These are phyloP conservation scores for Oryza officinalis DNA, from an alignment of 176 grass and related monocot species.

Conservation along the genomic window DNA sequence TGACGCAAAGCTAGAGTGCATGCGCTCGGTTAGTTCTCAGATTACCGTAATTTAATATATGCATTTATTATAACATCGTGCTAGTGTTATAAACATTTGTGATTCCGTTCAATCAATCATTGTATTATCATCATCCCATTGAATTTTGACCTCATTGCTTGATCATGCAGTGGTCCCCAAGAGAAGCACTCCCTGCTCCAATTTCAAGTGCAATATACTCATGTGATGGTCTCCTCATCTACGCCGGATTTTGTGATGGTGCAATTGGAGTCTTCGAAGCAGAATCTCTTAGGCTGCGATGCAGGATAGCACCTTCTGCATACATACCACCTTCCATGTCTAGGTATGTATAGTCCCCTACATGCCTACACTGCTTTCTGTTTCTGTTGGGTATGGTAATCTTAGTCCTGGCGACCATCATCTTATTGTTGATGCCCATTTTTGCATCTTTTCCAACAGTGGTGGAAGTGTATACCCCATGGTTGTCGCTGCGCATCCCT, in stretches of 20 bases:
- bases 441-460: conserved; percentile 42
- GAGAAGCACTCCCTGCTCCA: conserved; percentile 79
- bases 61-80: not conserved
- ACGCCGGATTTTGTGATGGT: conserved; percentile 84
- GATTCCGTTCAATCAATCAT: not conserved
- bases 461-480: conserved; percentile 59
- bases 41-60: conserved; percentile 6
- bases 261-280: conserved; percentile 98
- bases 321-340: conserved; percentile 84
- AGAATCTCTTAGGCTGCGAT: conserved; percentile 71
- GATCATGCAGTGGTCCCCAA: conserved; percentile 75
- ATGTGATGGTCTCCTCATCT: conserved; percentile 79
- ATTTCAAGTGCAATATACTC: conserved; percentile 98
- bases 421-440: conserved; percentile 14
- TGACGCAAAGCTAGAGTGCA: conserved; percentile 90
- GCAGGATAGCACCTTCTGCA: conserved; percentile 77
- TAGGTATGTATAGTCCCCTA: conserved; percentile 43
- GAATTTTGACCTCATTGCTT: conserved; percentile 5
- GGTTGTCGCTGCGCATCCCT: conserved; percentile 90
- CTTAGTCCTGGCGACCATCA: not conserved
- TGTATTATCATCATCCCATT: conserved; percentile 9
- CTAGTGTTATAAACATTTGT: not conserved
- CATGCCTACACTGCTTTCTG: not conserved
- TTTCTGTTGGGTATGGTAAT: not conserved
- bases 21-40: conserved; percentile 61